Conservation (phyloP, 805 yeast species). For the Cyberlindnera euphorbiiphila region DNA sequence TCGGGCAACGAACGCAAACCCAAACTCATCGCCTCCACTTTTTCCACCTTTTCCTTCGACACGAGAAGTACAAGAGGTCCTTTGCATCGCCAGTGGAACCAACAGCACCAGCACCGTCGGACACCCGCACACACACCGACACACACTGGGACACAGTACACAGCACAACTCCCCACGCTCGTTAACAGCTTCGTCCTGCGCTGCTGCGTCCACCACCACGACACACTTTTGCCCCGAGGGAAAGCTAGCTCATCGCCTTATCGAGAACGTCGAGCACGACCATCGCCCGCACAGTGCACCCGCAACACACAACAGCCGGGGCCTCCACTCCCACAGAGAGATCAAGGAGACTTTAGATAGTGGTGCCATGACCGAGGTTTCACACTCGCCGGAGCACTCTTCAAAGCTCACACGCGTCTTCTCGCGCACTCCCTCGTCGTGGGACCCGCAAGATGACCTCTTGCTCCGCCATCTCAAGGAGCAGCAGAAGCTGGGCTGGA, state of each 20-base stretch:
- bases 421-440: conserved; percentile 49
- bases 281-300: neutral
- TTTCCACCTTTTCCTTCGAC: too few species aligned
- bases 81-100: too few species aligned
- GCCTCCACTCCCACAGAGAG: neutral
- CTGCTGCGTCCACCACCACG: too few species aligned
- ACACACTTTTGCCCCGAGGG: too few species aligned
- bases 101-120: too few species aligned
- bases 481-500: conserved; percentile 82
- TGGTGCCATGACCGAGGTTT: conserved; percentile 7
- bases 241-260: conserved; percentile 17
- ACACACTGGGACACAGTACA: too few species aligned
- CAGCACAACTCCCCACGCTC: too few species aligned
- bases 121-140: too few species aligned
- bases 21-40: conserved; percentile 12
- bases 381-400: conserved; percentile 6
- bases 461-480: conserved; percentile 74
- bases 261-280: too few species aligned
- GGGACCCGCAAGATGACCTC: conserved; percentile 78
- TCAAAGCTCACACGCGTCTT: conserved; percentile 27
- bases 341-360: neutral
- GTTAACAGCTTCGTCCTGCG: too few species aligned
- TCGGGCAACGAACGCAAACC: too few species aligned
- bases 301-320: neutral
- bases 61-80: neutral